Evolutionary conservation across 164 flowering plant genomes (phyloP), one percentile per base, ranked within the genome.

Genomic region (Pachysandra terminalis): DNA sequence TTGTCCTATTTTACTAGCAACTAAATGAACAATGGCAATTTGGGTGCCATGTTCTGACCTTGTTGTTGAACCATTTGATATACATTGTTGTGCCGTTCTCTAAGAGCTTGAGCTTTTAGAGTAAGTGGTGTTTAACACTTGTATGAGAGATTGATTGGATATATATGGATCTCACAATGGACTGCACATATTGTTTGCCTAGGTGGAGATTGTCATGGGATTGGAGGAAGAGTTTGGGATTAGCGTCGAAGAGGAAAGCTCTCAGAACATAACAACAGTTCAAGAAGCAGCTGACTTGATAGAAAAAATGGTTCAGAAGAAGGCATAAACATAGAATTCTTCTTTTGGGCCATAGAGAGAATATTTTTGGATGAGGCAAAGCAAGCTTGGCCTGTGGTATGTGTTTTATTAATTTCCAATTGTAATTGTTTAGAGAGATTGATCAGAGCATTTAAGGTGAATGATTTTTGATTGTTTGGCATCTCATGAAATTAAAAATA

Each of bases 181-280:
- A 32, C 37, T 32, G 37, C 7, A 7, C 5, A 3, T 7, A 3
- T 32, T 32, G 37, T 32, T 9, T 40, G 19, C 26, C 59, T 76
- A 81, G 83, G 84, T 83, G 52, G 86, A 83, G 71, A 81, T 83
- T 59, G 86, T 83, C n/a, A 83, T 83, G 86, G 78, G 74, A 56
- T 68, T 83, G 3, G 86, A 83, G 58, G 84, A 83, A 53, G 83
- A 69, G 66, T 83, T 83, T 61, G 75, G 64, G 2, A 80, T 83
- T 56, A 72, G 25, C 13, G 84, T 83, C 48, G 86, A 81, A 66
- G 86, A 83, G 63, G 86, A 83, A 27, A 76, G 57, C 59, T 74
- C 86, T 5, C 77, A 79, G 56, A 74, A 63, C 63, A 83, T 83
- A 54, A 70, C 81, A 1, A 83, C 81, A 0, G 74, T 83, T 21